phyloP scores from a whole-genome alignment of 345 rosid species.

The Raphanus raphanistrum region DNA sequence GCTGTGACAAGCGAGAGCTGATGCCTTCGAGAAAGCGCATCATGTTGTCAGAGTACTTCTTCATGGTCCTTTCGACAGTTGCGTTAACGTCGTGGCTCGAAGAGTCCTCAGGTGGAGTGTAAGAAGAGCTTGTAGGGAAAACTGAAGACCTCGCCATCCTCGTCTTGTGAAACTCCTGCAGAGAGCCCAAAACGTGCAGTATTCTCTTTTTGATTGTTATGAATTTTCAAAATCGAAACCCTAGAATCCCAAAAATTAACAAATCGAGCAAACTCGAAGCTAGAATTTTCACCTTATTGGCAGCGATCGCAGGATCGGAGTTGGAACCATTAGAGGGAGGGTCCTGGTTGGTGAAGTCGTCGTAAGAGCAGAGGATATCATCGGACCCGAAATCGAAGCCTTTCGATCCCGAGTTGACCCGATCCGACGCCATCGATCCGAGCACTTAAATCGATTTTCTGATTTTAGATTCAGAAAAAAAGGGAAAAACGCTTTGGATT shows the following conservation, averaged over 20 bases:
- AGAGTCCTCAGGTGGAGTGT: slow-evolving; percentile 89
- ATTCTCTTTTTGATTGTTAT: background rate
- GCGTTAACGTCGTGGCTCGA: slow-evolving; percentile 57
- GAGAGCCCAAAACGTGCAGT: background rate
- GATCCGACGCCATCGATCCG: slow-evolving; percentile 74
- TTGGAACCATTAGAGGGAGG: slow-evolving; percentile 58
- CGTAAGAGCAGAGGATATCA: slow-evolving; percentile 97
- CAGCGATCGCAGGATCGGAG: slow-evolving; percentile 55
- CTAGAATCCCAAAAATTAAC: background rate
- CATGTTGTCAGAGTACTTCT: slow-evolving; percentile 68
- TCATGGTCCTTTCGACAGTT: slow-evolving; percentile 74
- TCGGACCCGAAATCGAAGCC: slow-evolving; percentile 94
- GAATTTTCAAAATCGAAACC: no score
- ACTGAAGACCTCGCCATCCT: slow-evolving; percentile 68
- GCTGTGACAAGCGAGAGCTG: slow-evolving; percentile 91
- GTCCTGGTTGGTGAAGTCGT: slow-evolving; percentile 77
- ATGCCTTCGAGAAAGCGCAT: slow-evolving; percentile 97
- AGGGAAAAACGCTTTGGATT: background rate
- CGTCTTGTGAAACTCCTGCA: slow-evolving; percentile 79
- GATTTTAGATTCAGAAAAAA: background rate
- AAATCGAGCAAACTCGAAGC: background rate
- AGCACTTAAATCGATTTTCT: slow-evolving; percentile 11
- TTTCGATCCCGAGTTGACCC: slow-evolving; percentile 63
- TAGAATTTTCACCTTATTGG: slow-evolving; percentile 21
- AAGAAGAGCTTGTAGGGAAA: slow-evolving; percentile 60